Base-by-base conservation (phyloP, 805 yeast genomes). In the Candida maris region DNA sequence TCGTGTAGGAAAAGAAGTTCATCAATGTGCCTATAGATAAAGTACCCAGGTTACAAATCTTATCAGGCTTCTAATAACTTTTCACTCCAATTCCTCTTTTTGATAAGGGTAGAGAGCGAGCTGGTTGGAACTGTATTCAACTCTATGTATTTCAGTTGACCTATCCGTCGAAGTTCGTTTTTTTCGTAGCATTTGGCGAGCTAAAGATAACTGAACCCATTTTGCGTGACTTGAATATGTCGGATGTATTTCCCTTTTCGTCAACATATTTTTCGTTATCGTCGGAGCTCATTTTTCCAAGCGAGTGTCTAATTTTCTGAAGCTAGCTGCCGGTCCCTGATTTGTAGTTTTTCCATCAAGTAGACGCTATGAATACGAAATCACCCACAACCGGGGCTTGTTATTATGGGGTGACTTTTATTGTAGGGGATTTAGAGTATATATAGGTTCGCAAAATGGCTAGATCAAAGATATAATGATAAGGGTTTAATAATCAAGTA, bases 141-240 rank as follows among this genome's bases (percentile, higher is more conserved):
- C n/a, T n/a, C n/a, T n/a, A n/a, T n/a, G n/a, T n/a, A n/a, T n/a
- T n/a, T n/a, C n/a, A n/a, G n/a, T n/a, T n/a, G n/a, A n/a, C n/a
- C n/a, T n/a, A n/a, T n/a, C n/a, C n/a, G n/a, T n/a, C n/a, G n/a
- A n/a, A n/a, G n/a, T n/a, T n/a, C n/a, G n/a, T n/a, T n/a, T n/a
- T n/a, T n/a, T n/a, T n/a, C n/a, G n/a, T n/a, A n/a, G n/a, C n/a
- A n/a, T n/a, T n/a, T n/a, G n/a, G n/a, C n/a, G n/a, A n/a, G n/a
- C n/a, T n/a, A n/a, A n/a, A n/a, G n/a, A n/a, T n/a, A n/a, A n/a
- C n/a, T n/a, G n/a, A n/a, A n/a, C n/a, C n/a, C n/a, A n/a, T n/a
- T n/a, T n/a, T n/a, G n/a, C n/a, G n/a, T n/a, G n/a, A n/a, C n/a
- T 22, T 26, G 29, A 26, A 26, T 26, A 26, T 14, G 16, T 26